Evolutionary conservation across 805 yeast genomes (phyloP).

Genomic region (Teunomyces kruisii): DNA sequence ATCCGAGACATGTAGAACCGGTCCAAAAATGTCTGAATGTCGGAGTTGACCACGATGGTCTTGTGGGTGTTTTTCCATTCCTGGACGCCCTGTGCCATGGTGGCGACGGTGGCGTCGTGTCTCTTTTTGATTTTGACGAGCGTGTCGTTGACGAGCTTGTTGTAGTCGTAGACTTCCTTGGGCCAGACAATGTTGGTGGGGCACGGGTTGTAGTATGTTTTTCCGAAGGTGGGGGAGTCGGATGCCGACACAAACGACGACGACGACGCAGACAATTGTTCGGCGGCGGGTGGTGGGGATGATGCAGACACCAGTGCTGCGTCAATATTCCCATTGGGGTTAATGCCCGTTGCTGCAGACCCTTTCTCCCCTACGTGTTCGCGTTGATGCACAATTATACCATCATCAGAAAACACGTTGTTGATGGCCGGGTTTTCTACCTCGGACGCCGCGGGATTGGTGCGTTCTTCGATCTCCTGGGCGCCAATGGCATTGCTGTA

Average conservation of each 20-base stretch:
- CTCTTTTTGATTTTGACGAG: constrained; percentile 72
- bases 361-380: background rate
- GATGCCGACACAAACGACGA: too few species aligned
- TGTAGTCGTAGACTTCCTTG: constrained; percentile 69
- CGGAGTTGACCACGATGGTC: constrained; percentile 57
- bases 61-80: constrained; percentile 71
- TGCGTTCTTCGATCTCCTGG: constrained; percentile 8
- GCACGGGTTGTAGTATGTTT: constrained; percentile 51
- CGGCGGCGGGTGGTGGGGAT: too few species aligned
- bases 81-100: constrained; percentile 88
- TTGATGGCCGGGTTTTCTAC: constrained; percentile 36
- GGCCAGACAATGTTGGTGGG: constrained; percentile 66
- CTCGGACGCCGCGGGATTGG: constrained; percentile 31
- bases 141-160: constrained; percentile 62
- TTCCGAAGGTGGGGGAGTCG: constrained; percentile 46
- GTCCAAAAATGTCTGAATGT: constrained; percentile 80
- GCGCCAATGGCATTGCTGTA: constrained; percentile 12
- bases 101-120: constrained; percentile 91
- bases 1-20: constrained; percentile 87
- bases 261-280: constrained; percentile 3
- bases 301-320: background rate
- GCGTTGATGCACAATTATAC: constrained; percentile 36
- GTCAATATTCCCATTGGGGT: too few species aligned
- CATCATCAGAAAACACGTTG: constrained; percentile 51
- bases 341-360: constrained; percentile 23